phyloP scores from a whole-genome alignment of 805 yeast species.

The Monosporozyma unispora region DNA sequence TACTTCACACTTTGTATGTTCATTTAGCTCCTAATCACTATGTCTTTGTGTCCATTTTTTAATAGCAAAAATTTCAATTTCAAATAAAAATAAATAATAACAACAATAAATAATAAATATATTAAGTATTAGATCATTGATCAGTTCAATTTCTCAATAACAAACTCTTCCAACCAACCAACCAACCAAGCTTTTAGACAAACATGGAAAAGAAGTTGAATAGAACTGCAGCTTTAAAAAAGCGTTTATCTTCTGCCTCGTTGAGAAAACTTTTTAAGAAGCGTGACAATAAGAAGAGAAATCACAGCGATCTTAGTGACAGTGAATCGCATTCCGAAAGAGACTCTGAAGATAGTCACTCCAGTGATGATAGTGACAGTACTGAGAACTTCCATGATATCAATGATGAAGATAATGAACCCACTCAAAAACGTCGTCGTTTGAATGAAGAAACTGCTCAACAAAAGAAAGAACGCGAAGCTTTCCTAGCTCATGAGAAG shows the following conservation, averaged over 20 bases:
- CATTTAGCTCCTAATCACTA: background rate
- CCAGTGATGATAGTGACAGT: constrained; percentile 2
- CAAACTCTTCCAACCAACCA: background rate
- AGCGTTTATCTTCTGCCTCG: constrained; percentile 24
- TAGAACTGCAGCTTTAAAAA: constrained; percentile 19
- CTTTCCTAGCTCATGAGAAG: constrained; percentile 36
- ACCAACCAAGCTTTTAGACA: background rate
- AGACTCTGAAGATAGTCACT: constrained; percentile 3
- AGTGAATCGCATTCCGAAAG: constrained; percentile 3
- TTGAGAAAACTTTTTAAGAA: constrained; percentile 28
- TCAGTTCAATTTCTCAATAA: background rate
- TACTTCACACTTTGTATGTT: background rate
- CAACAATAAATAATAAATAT: background rate
- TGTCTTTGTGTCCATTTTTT: background rate
- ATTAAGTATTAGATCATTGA: background rate
- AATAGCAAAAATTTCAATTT: background rate
- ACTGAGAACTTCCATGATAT: background rate
- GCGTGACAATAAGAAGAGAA: constrained; percentile 16
- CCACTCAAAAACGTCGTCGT: constrained; percentile 13
- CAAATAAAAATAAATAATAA: background rate
- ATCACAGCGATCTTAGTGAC: constrained; percentile 14
- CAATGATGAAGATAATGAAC: background rate
- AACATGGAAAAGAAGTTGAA: constrained; percentile 5
- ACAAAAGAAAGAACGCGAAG: background rate
- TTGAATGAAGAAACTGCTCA: constrained; percentile 15